These are phyloP conservation scores for Wickerhamomyces sp. DNA, from an alignment of 1,139 yeast species.

Conservation along the genomic window DNA sequence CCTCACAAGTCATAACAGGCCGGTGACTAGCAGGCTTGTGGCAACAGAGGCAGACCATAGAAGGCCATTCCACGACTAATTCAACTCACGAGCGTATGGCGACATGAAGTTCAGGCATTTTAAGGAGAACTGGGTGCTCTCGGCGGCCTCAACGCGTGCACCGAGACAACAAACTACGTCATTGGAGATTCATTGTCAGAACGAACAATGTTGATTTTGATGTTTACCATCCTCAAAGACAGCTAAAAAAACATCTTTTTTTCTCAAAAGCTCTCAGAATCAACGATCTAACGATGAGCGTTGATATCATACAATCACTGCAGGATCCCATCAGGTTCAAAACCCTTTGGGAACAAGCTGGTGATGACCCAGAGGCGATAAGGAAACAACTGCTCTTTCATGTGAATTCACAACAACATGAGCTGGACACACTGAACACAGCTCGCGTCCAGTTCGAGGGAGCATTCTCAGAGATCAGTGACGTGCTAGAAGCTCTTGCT, in stretches of 20 bases:
- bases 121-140: too few relatives aligned
- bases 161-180: too few relatives aligned
- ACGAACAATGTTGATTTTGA: too few relatives aligned
- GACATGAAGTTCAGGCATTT: too few relatives aligned
- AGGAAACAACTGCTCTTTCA: slow-evolving; percentile 6
- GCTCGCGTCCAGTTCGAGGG: slow-evolving; percentile 63
- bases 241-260: background rate
- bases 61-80: too few relatives aligned
- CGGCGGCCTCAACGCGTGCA: too few relatives aligned
- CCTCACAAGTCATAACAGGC: too few relatives aligned
- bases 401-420: slow-evolving; percentile 5
- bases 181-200: too few relatives aligned
- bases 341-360: slow-evolving; percentile 1
- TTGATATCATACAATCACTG: slow-evolving; percentile 6
- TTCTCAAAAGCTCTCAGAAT: background rate
- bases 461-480: slow-evolving; percentile 74
- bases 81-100: too few relatives aligned
- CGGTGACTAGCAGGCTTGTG: too few relatives aligned
- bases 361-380: slow-evolving; percentile 6
- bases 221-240: background rate
- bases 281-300: slow-evolving; percentile 3
- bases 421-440: slow-evolving; percentile 5
- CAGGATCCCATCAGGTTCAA: slow-evolving; percentile 8
- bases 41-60: too few relatives aligned
- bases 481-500: slow-evolving; percentile 78